Conservation (phyloP, 352 stramenopile species). For the Phytophthora lateralis region DNA sequence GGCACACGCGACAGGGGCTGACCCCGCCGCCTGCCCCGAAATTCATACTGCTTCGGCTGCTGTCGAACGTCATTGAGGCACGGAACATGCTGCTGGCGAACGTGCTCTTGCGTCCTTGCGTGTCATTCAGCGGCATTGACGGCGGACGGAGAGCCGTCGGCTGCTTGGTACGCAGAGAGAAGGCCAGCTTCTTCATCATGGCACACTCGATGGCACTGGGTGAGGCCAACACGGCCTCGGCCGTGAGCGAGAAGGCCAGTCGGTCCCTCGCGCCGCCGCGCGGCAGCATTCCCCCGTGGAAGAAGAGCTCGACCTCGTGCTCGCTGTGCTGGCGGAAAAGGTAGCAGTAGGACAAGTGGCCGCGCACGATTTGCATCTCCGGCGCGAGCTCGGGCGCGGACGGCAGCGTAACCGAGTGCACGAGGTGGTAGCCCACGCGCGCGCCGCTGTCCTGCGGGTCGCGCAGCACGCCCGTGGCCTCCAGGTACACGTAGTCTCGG, state of each 20-base stretch:
- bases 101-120: constrained; percentile 23
- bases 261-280: constrained; percentile 54
- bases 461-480: constrained; percentile 60
- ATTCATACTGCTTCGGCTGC: constrained; percentile 26
- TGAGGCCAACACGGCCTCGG: constrained; percentile 50
- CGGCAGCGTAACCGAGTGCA: constrained; percentile 60
- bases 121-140: constrained; percentile 32
- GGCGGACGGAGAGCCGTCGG: constrained; percentile 16
- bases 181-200: constrained; percentile 78
- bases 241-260: constrained; percentile 46
- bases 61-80: constrained; percentile 27
- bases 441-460: constrained; percentile 46
- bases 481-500: constrained; percentile 71
- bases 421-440: constrained; percentile 58
- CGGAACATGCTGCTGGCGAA: constrained; percentile 29
- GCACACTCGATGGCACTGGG: constrained; percentile 53
- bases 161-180: constrained; percentile 51
- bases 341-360: constrained; percentile 59
- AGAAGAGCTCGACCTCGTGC: constrained; percentile 61
- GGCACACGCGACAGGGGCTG: constrained; percentile 31
- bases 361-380: constrained; percentile 69
- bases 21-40: constrained; percentile 12
- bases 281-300: constrained; percentile 53
- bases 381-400: constrained; percentile 59
- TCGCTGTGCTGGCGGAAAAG: constrained; percentile 48